Conservation (phyloP, 2,329 filamentous ascomycete genomes). For the Colletotrichum tamarilloi region DNA sequence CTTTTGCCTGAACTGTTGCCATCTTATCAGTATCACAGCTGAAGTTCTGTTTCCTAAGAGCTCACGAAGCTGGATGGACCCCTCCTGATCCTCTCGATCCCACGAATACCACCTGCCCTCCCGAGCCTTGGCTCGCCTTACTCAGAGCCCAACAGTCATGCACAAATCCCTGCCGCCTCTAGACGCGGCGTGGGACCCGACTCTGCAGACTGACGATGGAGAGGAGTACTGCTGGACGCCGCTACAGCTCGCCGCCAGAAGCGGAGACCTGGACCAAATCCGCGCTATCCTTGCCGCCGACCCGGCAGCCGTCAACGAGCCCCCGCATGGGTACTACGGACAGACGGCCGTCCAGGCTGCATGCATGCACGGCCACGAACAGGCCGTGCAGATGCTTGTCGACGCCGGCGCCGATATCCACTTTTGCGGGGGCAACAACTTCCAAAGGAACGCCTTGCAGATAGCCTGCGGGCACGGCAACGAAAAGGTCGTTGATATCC, state of each 20-base stretch:
- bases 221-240: conserved; percentile 46
- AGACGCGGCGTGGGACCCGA: neutral
- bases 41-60: neutral
- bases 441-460: conserved; percentile 51
- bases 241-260: conserved; percentile 47
- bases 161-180: neutral
- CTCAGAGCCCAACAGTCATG: neutral
- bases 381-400: conserved; percentile 43
- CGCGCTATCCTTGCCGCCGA: conserved; percentile 40
- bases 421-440: conserved; percentile 46
- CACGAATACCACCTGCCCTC: neutral
- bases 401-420: conserved; percentile 45
- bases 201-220: conserved; percentile 15
- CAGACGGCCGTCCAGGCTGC: conserved; percentile 50
- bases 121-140: neutral
- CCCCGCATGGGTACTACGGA: conserved; percentile 46
- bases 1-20: neutral
- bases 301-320: conserved; percentile 43
- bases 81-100: neutral
- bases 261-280: conserved; percentile 43
- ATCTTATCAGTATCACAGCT: neutral
- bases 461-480: conserved; percentile 46
- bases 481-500: conserved; percentile 37
- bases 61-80: neutral
- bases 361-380: conserved; percentile 40